Conservation (phyloP, 148 eudicot species). For the Rhododendron mucronatum region DNA sequence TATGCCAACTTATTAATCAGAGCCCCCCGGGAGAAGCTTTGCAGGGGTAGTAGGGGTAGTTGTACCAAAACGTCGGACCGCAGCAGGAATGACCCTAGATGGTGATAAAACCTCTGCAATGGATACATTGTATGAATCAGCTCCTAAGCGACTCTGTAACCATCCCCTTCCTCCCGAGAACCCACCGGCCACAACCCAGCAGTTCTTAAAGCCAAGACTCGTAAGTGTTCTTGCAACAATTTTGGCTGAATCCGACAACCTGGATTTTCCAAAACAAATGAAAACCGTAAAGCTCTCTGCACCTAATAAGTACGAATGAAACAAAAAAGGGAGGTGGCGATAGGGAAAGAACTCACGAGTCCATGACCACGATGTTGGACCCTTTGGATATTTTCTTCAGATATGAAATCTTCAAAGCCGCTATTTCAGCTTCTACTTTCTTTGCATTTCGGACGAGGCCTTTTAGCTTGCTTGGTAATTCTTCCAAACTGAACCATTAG, state of each 20-base stretch:
- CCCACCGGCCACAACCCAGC: constrained; percentile 77
- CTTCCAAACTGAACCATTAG: constrained; percentile 63
- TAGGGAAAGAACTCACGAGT: constrained; percentile 59
- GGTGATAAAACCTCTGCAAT: constrained; percentile 70
- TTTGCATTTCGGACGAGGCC: constrained; percentile 55
- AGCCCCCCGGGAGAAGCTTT: constrained; percentile 59
- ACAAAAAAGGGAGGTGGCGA: neutral
- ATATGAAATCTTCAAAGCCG: constrained; percentile 81
- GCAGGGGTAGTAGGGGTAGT: constrained; percentile 29
- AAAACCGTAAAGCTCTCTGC: neutral
- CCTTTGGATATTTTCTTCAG: constrained; percentile 74
- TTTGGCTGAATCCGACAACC: constrained; percentile 81
- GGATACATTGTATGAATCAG: constrained; percentile 65
- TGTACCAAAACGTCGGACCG: constrained; percentile 49
- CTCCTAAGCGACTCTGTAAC: constrained; percentile 79
- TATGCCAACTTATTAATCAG: constrained; percentile 32
- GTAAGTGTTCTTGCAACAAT: constrained; percentile 73
- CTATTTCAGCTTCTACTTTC: constrained; percentile 90
- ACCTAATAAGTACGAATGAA: neutral
- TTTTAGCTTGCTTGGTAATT: constrained; percentile 70
- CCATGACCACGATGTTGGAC: constrained; percentile 82
- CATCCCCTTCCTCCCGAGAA: constrained; percentile 91
- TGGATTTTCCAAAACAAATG: constrained; percentile 16
- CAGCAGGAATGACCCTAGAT: constrained; percentile 61
- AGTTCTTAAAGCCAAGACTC: constrained; percentile 68